Base-by-base conservation (phyloP, 208 protist genomes). In the Acanthamoeba royreba region DNA sequence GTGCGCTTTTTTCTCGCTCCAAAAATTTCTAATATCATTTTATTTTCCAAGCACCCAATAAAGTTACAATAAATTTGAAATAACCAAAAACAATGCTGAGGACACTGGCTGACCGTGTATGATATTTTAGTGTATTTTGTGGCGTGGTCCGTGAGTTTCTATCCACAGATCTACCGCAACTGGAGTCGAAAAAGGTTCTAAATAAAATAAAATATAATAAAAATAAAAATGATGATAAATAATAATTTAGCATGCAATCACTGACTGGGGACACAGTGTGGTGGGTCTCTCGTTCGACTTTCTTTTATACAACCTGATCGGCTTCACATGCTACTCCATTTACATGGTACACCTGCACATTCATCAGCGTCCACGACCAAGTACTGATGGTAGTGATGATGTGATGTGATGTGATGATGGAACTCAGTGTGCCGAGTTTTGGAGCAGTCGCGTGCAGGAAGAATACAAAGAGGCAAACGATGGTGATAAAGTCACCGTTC, bases 241-340 rank as follows among this genome's bases (percentile, higher is more conserved):
- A 19, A 15, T 35, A 28, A 4, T 17, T 25, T 63, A 28, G 3
- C 31, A 19, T 7, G 25, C 4, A 35, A 7, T 4, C 55, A 1
- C 55, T 28, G 55, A 4, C 19, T 38, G 35, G 13, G 28, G 7
- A 22, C 45, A 19, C 66, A 77, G 77, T 13, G 92, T 94, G n/a
- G 46, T 94, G 31, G 92, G 92, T 2, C 63, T 94, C 40, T 91
- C 79, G 0, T 91, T 94, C 28, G 92, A 94, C 92, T 94, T 91
- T 38, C n/a, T 69, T 15, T 25, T 91, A 35, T 87, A 81, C 74
- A 94, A 94, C 63, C 15, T 92, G 45, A 13, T 58, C 17, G 92
- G 77, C 58, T 94, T 81, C 40, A 55, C 31, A 0, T 91, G 92
- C 58, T 94, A 94, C 63, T 55, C 38, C 46, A 63, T 74, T 25